phyloP scores from a whole-genome alignment of 257 asterid genomes.

The Capsicum pubescens region DNA sequence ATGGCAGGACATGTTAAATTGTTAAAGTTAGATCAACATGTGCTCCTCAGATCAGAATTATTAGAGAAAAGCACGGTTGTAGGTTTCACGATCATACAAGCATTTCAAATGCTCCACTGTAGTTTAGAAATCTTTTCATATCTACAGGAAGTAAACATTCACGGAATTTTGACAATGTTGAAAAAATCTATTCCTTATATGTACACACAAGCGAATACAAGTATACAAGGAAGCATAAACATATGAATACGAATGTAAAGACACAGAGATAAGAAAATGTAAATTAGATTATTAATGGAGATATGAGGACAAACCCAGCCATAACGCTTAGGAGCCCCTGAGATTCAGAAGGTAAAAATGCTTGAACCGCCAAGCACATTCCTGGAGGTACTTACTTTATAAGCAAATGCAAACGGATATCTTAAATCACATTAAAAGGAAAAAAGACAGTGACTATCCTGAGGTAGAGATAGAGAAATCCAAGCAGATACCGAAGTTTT shows the following conservation, averaged over 20 bases:
- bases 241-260: neutral
- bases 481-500: neutral
- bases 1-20: neutral
- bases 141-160: neutral
- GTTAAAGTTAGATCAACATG: neutral
- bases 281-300: slow-evolving; percentile 8
- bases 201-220: neutral
- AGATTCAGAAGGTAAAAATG: slow-evolving; percentile 60
- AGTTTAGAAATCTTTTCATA: neutral
- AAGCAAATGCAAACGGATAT: neutral
- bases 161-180: neutral
- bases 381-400: slow-evolving; percentile 41
- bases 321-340: slow-evolving; percentile 60
- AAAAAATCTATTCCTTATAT: neutral
- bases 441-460: neutral
- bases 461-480: neutral
- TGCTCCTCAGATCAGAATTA: neutral
- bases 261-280: neutral
- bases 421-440: neutral
- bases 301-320: slow-evolving; percentile 51
- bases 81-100: neutral
- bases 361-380: slow-evolving; percentile 86
- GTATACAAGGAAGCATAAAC: neutral
- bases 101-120: neutral
- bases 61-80: neutral